phyloP scores from a whole-genome alignment of 768 basidiomycete species.

The Steccherinum ochraceum region DNA sequence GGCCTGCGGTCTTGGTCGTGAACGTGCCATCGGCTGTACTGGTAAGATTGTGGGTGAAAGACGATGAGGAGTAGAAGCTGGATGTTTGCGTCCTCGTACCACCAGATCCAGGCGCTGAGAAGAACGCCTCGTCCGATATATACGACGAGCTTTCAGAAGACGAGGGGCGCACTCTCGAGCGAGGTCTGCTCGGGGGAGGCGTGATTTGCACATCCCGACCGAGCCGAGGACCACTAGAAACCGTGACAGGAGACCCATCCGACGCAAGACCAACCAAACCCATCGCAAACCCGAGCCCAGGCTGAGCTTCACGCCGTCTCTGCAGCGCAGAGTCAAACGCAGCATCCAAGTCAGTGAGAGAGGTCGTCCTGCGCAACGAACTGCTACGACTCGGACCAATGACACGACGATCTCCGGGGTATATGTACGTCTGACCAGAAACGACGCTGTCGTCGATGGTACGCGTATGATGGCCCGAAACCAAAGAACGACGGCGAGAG shows the following conservation, averaged over 20 bases:
- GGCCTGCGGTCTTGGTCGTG: slow-evolving; percentile 23
- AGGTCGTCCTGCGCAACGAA: slow-evolving; percentile 58
- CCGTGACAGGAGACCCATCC: slow-evolving; percentile 62
- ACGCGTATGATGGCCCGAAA: slow-evolving; percentile 48
- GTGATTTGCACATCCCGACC: slow-evolving; percentile 36
- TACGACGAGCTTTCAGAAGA: slow-evolving; percentile 21
- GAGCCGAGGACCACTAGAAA: slow-evolving; percentile 56
- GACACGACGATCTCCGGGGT: slow-evolving; percentile 66
- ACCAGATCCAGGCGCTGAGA: slow-evolving; percentile 30
- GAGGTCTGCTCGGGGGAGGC: slow-evolving; percentile 37
- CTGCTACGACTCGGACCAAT: slow-evolving; percentile 64
- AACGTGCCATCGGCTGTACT: slow-evolving; percentile 17
- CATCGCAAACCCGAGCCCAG: slow-evolving; percentile 40
- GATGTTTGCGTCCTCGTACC: slow-evolving; percentile 26
- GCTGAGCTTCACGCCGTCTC: slow-evolving; percentile 33
- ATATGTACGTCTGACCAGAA: slow-evolving; percentile 57
- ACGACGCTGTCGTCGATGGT: slow-evolving; percentile 74
- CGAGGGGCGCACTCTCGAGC: slow-evolving; percentile 15
- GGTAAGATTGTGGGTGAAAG: slow-evolving; percentile 21
- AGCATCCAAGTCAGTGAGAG: slow-evolving; percentile 69
- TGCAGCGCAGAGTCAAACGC: slow-evolving; percentile 43
- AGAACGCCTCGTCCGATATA: slow-evolving; percentile 41
- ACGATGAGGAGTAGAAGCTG: slow-evolving; percentile 31
- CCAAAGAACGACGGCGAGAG: slow-evolving; percentile 40
- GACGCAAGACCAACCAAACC: slow-evolving; percentile 32